Percentiles rank a stretch among this genome's conserved stretches.
Evolutionary conservation across 371 early-diverging fungal genomes (phyloP).

Genomic region (Fennellomyces sp.): DNA sequence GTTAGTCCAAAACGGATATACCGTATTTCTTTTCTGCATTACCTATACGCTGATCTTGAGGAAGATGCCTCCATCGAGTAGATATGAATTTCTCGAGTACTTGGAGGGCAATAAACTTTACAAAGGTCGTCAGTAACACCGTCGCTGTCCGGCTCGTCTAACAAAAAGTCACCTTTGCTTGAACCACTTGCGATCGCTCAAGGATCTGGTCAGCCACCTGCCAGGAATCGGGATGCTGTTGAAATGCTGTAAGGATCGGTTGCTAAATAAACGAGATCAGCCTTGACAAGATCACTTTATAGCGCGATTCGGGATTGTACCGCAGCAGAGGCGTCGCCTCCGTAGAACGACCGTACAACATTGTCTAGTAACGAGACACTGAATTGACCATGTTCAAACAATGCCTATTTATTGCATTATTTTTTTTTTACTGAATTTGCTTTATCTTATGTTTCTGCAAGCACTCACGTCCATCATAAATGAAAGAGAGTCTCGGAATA

Average conservation of each 20-base stretch:
- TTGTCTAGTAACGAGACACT: background rate
- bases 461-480: background rate
- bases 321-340: background rate
- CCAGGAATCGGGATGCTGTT: conserved; percentile 94
- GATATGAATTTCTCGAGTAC: conserved; percentile 92
- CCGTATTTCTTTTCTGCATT: conserved; percentile 17
- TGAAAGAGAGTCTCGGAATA: background rate
- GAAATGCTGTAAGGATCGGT: conserved; percentile 79
- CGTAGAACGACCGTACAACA: background rate
- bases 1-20: conserved; percentile 22
- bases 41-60: conserved; percentile 82
- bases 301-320: background rate
- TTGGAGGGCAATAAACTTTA: conserved; percentile 84
- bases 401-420: background rate
- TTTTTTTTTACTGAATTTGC: background rate
- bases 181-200: conserved; percentile 67
- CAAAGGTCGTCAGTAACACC: background rate
- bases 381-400: conserved; percentile 1
- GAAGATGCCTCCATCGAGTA: conserved; percentile 91
- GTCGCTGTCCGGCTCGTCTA: background rate
- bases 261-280: conserved; percentile 20
- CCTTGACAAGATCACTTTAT: background rate
- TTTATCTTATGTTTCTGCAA: background rate
- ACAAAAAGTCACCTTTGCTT: conserved; percentile 73
- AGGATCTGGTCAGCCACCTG: conserved; percentile 88